Evolutionary conservation across 106 monocot species (phyloP), one percentile per base, ranked within the genome.

Genomic region (Platanthera guangdongensis): DNA sequence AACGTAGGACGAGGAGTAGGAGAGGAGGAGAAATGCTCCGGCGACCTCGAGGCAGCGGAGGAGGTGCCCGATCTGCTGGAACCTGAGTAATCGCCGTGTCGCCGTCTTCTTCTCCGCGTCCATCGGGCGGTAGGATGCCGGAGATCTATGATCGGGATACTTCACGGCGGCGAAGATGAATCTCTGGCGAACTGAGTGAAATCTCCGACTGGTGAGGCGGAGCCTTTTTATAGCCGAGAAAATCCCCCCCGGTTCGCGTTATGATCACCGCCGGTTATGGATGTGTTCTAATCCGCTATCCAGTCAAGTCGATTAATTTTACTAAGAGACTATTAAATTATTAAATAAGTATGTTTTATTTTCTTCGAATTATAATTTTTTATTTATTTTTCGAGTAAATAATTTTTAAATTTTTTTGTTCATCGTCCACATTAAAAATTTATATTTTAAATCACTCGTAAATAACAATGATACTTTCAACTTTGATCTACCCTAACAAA

Each of bases 11-110:
- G 84, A 77, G 59, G 78, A 77, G 78, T 81, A 84, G 47, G 78
- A 77, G 39, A 86, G 76, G 25, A 84, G 9, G 73, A 83, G 50
- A 39, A 86, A 47, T 46, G 75, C 77, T 16, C 45, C 80, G 22
- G 74, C 52, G 49, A 54, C 73, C 77, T 84, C 86, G 13, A 72
- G 47, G 28, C 78, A 73, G 30, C 86, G 81, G 45, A 86, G 76
- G 25, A 74, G 50, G 18, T 21, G 18, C 13, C 72, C 64, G 45
- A 76, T 45, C 16, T 68, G 64, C 74, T 47, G 74, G 78, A 80
- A 32, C 10, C 59, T 60, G 22, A 9, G 80, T 62, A 82, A 83
- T 47, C 82, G 80, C 74, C 82, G 78, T 79, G 51, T 73, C 30
- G 74, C 60, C 5, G 52, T 78, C 25, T 62, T 47, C 75, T 80